These are phyloP conservation scores for Penicillium brasilianum DNA, from an alignment of 2,329 filamentous ascomycete species.

Conservation along the genomic window DNA sequence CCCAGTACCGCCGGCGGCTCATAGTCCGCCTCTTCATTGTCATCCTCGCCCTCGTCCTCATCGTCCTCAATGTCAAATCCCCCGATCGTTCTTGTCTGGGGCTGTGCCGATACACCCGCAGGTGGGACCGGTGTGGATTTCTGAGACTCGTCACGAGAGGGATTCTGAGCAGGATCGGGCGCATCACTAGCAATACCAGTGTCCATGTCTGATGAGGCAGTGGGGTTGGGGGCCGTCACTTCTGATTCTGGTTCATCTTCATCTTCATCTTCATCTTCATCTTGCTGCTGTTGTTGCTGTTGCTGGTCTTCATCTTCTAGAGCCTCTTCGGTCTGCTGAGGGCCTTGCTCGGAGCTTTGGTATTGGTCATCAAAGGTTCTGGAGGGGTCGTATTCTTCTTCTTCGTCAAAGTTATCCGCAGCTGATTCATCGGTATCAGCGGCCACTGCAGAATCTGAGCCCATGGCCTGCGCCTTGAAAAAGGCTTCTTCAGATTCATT, in stretches of 20 bases:
- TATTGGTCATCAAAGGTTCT: constrained; percentile 53
- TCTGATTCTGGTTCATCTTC: constrained; percentile 32
- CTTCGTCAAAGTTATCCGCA: constrained; percentile 59
- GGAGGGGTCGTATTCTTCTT: constrained; percentile 62
- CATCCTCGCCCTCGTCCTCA: constrained; percentile 66
- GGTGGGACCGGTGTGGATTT: constrained; percentile 38
- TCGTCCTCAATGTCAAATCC: constrained; percentile 69
- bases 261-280: constrained; percentile 24
- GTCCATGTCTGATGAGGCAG: constrained; percentile 34
- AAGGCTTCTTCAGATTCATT: constrained; percentile 61
- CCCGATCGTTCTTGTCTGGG: constrained; percentile 60
- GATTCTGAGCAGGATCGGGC: constrained; percentile 38
- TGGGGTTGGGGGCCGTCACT: constrained; percentile 29
- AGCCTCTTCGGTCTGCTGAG: constrained; percentile 37
- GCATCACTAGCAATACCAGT: constrained; percentile 37
- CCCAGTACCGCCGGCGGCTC: constrained; percentile 61
- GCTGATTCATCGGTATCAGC: constrained; percentile 58
- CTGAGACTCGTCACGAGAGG: constrained; percentile 43
- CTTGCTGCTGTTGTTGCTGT: neutral
- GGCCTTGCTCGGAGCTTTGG: constrained; percentile 39
- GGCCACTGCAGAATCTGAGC: constrained; percentile 44
- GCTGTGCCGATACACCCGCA: constrained; percentile 40
- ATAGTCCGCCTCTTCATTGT: constrained; percentile 53
- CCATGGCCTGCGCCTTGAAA: constrained; percentile 55
- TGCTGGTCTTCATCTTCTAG: neutral